Base-by-base conservation (phyloP, 495 filamentous ascomycete species). In the Emericellopsis terricola region DNA sequence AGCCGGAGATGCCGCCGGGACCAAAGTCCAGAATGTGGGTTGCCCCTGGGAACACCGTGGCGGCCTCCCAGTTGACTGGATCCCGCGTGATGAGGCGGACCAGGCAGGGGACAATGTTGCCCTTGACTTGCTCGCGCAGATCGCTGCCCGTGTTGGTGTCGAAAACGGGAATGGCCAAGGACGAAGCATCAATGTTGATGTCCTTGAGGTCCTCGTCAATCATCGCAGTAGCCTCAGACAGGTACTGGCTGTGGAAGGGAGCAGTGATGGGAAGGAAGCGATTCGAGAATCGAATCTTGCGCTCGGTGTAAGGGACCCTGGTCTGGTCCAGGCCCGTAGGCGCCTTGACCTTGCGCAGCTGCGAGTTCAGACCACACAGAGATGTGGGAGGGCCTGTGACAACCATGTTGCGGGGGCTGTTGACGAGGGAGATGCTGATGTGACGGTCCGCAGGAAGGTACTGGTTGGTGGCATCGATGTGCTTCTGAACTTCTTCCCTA, bases 1-100 rank as follows among this genome's bases (percentile, higher is more conserved):
- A 76, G 23, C 89, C 89, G 20, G 89, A 94, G 43, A 92, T 87
- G 20, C 89, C 89, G 42, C 89, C 89, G 9, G 89, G 89, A 15
- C 89, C 89, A 42, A 97, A 96, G 56, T 96, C 89, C 40, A 96
- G 54, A 31, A 96, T 80, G 51, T 97, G 89, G 2, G 89, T 93
- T 8, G 89, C 89, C 3, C 65, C 60, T 3, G 82, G 74, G 62
- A 94, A 94, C 23, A 76, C 65, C 9, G 87, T 94, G 14, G 89
- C 84, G 44, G 79, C 76, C 53, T 92, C 86, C 89, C 89, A 97
- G 49, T 93, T 72, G 31, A 97, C 89, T 2, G 78, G 65, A 44
- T 92, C 83, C 32, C 78, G 76, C 3, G 84, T 93, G 42, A 97
- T 93, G 74, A 94, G 85, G 46, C 82, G 80, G 13, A 94, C 68